Evolutionary conservation across 805 yeast species (phyloP).

Genomic region (Candida quercuum): DNA sequence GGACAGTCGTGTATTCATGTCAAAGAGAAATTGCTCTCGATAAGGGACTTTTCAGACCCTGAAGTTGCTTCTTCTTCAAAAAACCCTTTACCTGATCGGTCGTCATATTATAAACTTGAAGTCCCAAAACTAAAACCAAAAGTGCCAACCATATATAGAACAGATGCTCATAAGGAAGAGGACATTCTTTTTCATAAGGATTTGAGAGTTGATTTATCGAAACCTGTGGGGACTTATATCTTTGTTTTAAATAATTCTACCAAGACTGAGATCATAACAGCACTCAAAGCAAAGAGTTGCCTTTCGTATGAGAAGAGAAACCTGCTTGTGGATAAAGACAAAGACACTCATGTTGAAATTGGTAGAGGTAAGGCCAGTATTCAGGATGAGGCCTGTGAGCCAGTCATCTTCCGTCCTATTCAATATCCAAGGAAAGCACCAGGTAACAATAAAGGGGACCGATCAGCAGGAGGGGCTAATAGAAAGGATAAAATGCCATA

Average conservation of each 20-base stretch:
- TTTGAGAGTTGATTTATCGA: slow-evolving; percentile 6
- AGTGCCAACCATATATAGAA: not conserved
- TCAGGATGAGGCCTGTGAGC: not conserved
- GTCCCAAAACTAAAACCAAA: slow-evolving; percentile 3
- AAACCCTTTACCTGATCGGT: not conserved
- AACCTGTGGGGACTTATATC: slow-evolving; percentile 7
- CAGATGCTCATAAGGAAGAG: slow-evolving; percentile 5
- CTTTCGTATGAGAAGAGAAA: not conserved
- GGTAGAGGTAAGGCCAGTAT: not conserved
- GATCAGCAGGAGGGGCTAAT: not conserved
- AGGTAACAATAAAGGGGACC: too few species aligned
- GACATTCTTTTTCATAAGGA: slow-evolving; percentile 11
- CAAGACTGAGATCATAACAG: slow-evolving; percentile 1
- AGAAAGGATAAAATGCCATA: not conserved
- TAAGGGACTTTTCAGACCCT: not conserved
- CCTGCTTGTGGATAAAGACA: not conserved
- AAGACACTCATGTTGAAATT: not conserved
- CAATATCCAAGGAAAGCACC: not conserved
- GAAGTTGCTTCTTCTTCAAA: not conserved
- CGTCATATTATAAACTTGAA: not conserved
- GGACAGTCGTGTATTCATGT: not conserved
- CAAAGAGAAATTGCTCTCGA: not conserved
- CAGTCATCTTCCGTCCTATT: not conserved
- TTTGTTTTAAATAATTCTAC: slow-evolving; percentile 6
- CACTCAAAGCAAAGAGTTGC: not conserved